Percentiles rank a stretch among this genome's conserved stretches.
Conservation (phyloP, 345 rosid species). For the Eutrema heterophyllum region DNA sequence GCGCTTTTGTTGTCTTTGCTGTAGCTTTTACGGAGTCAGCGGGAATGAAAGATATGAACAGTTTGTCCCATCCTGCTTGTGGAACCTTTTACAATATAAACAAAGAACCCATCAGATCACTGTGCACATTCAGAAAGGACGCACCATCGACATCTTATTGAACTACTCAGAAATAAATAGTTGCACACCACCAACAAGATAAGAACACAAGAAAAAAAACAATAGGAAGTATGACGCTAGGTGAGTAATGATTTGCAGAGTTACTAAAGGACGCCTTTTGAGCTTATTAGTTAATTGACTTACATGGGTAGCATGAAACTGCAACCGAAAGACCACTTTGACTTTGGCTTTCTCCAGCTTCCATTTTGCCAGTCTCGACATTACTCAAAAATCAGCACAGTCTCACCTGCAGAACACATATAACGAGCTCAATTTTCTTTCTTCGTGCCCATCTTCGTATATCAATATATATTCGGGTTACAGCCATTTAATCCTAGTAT, state of each 20-base stretch:
- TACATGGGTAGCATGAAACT: constrained; percentile 97
- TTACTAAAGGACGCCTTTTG: not conserved
- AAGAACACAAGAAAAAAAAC: not conserved
- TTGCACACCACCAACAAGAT: not conserved
- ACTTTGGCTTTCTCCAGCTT: constrained; percentile 90
- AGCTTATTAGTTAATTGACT: constrained; percentile 23
- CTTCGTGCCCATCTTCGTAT: not conserved
- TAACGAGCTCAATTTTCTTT: constrained; percentile 1
- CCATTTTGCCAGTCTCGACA: constrained; percentile 90
- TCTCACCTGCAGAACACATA: constrained; percentile 37
- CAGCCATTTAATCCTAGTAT: not conserved
- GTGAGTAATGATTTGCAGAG: not conserved
- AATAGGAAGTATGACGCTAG: not conserved
- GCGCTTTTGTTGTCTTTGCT: constrained; percentile 89
- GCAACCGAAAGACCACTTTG: constrained; percentile 92
- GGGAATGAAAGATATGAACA: constrained; percentile 83
- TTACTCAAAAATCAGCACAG: constrained; percentile 37
- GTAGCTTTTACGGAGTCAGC: constrained; percentile 92
- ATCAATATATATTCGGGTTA: too few species aligned
- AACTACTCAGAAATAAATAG: not conserved
- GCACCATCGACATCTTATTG: not conserved
- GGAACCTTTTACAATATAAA: constrained; percentile 53
- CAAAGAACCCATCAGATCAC: constrained; percentile 11
- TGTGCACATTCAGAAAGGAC: not conserved
- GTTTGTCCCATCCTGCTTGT: constrained; percentile 94